phyloP scores from a whole-genome alignment of 1,284 basidiomycete species.

The Athelia psychrophila region DNA sequence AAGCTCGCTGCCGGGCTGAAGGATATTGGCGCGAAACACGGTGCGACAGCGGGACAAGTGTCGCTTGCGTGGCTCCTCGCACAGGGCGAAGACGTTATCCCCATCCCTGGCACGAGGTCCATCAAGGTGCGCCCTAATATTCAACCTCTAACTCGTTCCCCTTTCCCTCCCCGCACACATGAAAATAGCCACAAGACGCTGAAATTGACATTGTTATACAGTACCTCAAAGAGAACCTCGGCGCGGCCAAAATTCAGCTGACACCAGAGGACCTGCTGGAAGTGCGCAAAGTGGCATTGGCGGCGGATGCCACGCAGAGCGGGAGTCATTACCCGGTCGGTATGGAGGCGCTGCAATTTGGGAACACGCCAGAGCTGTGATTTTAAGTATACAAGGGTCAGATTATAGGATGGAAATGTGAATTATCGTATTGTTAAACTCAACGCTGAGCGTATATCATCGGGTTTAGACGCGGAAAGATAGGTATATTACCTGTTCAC shows the following conservation, averaged over 20 bases:
- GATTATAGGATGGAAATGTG: too few relatives aligned
- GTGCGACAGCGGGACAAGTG: constrained; percentile 52
- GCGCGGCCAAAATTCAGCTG: constrained; percentile 31
- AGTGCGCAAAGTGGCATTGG: constrained; percentile 32
- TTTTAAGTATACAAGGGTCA: too few relatives aligned
- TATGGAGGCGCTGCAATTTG: neutral
- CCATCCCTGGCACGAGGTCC: constrained; percentile 51
- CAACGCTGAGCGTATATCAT: too few relatives aligned
- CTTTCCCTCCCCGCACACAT: neutral
- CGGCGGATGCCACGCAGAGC: constrained; percentile 18
- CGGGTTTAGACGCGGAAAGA: too few relatives aligned
- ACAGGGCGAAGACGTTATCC: constrained; percentile 49
- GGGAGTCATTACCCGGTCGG: neutral
- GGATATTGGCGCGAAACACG: constrained; percentile 40
- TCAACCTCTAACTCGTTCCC: too few relatives aligned
- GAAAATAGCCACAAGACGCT: too few relatives aligned
- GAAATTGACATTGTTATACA: constrained; percentile 14
- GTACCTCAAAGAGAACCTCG: constrained; percentile 41
- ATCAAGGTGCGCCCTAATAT: constrained; percentile 33
- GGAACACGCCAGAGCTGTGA: neutral
- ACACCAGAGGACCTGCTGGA: constrained; percentile 31
- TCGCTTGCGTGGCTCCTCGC: constrained; percentile 60
- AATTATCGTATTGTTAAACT: too few relatives aligned
- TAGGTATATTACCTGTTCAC: too few relatives aligned
- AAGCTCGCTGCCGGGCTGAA: constrained; percentile 45